These are phyloP conservation scores for Chaetoscypha palmicola DNA, from an alignment of 2,329 filamentous ascomycete genomes.

Conservation along the genomic window DNA sequence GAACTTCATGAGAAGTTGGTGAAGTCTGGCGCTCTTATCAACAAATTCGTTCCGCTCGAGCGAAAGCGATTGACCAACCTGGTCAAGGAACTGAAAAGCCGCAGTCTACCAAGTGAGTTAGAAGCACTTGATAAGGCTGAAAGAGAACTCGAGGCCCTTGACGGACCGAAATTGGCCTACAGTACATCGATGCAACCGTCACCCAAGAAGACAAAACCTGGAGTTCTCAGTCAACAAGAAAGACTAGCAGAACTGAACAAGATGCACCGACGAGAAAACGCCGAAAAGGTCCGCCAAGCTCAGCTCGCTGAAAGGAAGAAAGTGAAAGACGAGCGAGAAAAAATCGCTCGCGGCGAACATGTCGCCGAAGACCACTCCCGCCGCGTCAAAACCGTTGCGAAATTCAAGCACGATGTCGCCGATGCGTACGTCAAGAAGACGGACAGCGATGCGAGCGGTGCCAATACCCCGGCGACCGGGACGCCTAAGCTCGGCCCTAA, in stretches of 20 bases:
- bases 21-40: slow-evolving; percentile 60
- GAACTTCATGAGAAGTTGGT: slow-evolving; percentile 76
- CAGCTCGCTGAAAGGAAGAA: slow-evolving; percentile 72
- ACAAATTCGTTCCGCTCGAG: slow-evolving; percentile 59
- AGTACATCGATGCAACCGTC: slow-evolving; percentile 52
- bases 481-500: slow-evolving; percentile 40
- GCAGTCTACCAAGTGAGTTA: slow-evolving; percentile 57
- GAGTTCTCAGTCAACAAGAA: slow-evolving; percentile 63
- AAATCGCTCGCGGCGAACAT: slow-evolving; percentile 56
- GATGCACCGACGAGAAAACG: slow-evolving; percentile 75
- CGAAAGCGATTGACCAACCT: slow-evolving; percentile 59
- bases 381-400: slow-evolving; percentile 59
- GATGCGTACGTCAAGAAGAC: slow-evolving; percentile 41
- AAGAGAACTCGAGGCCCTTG: slow-evolving; percentile 54
- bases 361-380: slow-evolving; percentile 52
- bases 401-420: slow-evolving; percentile 59
- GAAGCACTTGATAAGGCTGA: slow-evolving; percentile 48
- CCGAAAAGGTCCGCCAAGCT: slow-evolving; percentile 84
- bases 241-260: slow-evolving; percentile 76
- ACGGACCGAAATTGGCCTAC: slow-evolving; percentile 67
- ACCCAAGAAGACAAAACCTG: slow-evolving; percentile 45
- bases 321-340: slow-evolving; percentile 52
- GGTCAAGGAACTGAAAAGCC: slow-evolving; percentile 58
- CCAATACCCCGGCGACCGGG: slow-evolving; percentile 41
- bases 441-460: slow-evolving; percentile 43